Base-by-base conservation (phyloP, 2,329 filamentous ascomycete genomes). In the Aspergillus spinulosporus region DNA sequence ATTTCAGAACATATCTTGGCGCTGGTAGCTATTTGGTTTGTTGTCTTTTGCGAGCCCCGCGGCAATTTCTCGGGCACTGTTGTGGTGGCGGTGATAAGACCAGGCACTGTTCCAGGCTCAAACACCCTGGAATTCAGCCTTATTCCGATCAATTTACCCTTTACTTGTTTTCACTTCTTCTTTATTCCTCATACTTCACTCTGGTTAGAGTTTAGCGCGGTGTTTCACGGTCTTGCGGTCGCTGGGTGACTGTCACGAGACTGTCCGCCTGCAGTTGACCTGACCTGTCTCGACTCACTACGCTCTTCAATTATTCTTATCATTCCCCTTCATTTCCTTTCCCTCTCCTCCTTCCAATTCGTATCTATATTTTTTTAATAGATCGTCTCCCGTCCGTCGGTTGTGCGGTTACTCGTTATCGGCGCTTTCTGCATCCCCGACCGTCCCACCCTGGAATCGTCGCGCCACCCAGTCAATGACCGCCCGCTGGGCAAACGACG, bases 381-480 rank as follows among this genome's bases (percentile, higher is more conserved):
- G n/a, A 15, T 21, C 28, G n/a, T 32, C 31, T 21, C 14, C 28
- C 14, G 4, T 12, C 29, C 14, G 9, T 40, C 14, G 21, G 31
- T 29, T 52, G 49, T 43, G 40, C 40, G 31, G 32, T 31, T 44
- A 29, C 15, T 29, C 47, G 28, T 51, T 46, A 42, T 51, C 47
- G 40, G 47, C 44, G 39, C 52, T 32, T 21, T 14, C 50, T 49
- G 31, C 21, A 11, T 15, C 21, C 34, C 32, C 31, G 21, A 32
- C 31, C 34, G 39, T 49, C 47, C 55, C 53, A 63, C 58, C 58
- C 62, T 65, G 66, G 62, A 64, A 62, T 60, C 59, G 34, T 56
- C 62, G 54, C 62, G 61, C 65, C 59, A 65, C 58, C 32, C 58
- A 64, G 65, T 69, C 66, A 62, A 72, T 73, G 70, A 68, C 63